Conservation (phyloP, 805 yeast genomes). For the Middelhovenomyces tepae region DNA sequence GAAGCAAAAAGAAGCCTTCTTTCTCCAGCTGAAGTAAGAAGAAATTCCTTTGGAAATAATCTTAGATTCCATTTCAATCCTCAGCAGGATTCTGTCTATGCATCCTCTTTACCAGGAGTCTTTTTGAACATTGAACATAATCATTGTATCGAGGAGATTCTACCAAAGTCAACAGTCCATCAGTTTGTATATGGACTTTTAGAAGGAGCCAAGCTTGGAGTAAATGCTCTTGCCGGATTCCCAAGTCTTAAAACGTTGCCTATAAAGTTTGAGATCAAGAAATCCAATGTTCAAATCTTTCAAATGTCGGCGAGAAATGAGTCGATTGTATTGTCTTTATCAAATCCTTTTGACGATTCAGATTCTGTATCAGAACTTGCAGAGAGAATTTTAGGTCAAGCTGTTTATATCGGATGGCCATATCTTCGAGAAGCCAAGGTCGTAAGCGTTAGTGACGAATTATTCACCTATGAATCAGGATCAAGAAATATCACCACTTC, state of each 20-base stretch:
- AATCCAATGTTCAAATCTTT: conserved; percentile 66
- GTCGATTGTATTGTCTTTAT: conserved; percentile 61
- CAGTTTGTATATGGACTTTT: conserved; percentile 42
- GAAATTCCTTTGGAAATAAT: conserved; percentile 71
- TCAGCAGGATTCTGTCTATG: conserved; percentile 55
- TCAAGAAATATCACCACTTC: conserved; percentile 18
- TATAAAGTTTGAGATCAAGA: conserved; percentile 40
- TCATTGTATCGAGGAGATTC: conserved; percentile 59
- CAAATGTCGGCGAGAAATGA: conserved; percentile 78
- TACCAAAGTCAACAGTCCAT: conserved; percentile 40
- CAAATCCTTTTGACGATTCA: conserved; percentile 32
- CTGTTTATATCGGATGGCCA: conserved; percentile 85
- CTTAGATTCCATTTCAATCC: conserved; percentile 67
- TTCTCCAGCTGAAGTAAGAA: conserved; percentile 56
- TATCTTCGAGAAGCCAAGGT: conserved; percentile 73
- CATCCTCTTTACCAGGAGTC: conserved; percentile 67
- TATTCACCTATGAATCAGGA: conserved; percentile 34
- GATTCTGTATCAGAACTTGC: conserved; percentile 54
- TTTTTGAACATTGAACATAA: conserved; percentile 74
- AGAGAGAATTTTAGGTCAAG: conserved; percentile 47
- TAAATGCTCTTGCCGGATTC: conserved; percentile 76
- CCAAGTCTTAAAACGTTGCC: conserved; percentile 73
- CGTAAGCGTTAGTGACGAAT: conserved; percentile 49
- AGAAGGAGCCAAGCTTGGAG: conserved; percentile 60
- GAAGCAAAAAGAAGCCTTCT: conserved; percentile 53